A percentile compares a stretch with the other conserved stretches of the same genome.
Evolutionary conservation across 257 asterid genomes (phyloP).

Genomic region (Scutellaria minor): DNA sequence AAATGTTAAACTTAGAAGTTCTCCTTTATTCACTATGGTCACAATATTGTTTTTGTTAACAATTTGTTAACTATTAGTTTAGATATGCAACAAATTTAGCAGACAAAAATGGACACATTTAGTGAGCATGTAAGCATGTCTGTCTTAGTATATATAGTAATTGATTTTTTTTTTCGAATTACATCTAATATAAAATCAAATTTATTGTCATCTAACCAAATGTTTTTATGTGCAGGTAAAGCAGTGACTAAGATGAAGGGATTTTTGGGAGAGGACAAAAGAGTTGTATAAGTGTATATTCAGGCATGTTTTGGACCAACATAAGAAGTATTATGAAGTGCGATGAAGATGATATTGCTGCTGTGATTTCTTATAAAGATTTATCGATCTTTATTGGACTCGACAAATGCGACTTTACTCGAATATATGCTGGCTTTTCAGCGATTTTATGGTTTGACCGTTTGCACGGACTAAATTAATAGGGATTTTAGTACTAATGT

Average conservation of each 20-base stretch:
- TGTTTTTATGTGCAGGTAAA: constrained; percentile 40
- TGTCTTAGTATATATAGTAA: too few species aligned
- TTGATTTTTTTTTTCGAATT: too few species aligned
- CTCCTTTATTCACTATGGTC: too few species aligned
- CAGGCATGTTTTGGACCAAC: constrained; percentile 21
- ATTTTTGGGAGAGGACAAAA: constrained; percentile 3
- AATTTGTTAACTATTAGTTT: too few species aligned
- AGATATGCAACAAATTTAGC: too few species aligned
- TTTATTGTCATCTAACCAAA: constrained; percentile 7
- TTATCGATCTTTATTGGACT: constrained; percentile 16
- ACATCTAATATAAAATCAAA: too few species aligned
- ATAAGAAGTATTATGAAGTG: background rate
- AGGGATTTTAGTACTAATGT: constrained; percentile 28
- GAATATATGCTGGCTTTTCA: background rate
- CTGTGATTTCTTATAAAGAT: background rate
- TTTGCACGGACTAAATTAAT: background rate
- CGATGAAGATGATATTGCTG: background rate
- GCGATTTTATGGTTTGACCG: constrained; percentile 14
- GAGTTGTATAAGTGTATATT: constrained; percentile 2
- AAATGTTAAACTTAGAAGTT: too few species aligned
- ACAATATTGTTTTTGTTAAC: too few species aligned
- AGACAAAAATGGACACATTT: too few species aligned
- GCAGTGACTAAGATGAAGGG: constrained; percentile 31
- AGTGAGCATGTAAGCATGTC: too few species aligned
- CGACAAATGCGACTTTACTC: constrained; percentile 11